Evolutionary conservation across 352 stramenopile species (phyloP).

Genomic region (Peronosclerospora sorghi): DNA sequence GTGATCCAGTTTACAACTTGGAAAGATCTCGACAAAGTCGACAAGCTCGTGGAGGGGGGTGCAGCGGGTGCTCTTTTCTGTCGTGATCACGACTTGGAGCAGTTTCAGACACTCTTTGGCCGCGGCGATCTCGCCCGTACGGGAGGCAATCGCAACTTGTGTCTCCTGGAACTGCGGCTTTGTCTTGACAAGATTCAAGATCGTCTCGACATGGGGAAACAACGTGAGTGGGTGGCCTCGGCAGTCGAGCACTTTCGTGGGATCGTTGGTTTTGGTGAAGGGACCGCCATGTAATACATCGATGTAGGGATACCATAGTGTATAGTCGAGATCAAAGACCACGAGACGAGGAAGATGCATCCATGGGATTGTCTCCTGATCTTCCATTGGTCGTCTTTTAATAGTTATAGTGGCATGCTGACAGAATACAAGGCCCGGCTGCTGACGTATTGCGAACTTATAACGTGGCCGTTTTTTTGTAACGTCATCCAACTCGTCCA

Average conservation of each 20-base stretch:
- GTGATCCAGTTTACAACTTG: conserved; percentile 75
- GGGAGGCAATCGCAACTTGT: conserved; percentile 50
- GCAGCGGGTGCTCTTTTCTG: no score
- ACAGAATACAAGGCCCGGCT: no score
- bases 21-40: conserved; percentile 65
- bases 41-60: conserved; percentile 10
- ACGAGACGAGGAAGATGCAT: conserved; percentile 43
- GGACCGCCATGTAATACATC: conserved; percentile 66
- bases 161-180: conserved; percentile 45
- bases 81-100: conserved; percentile 8
- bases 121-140: conserved; percentile 54
- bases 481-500: no score
- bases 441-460: no score
- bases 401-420: no score
- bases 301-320: conserved; percentile 67
- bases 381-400: no score
- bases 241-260: no score
- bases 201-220: no score
- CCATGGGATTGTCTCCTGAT: no score
- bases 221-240: no score
- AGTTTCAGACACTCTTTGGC: conserved; percentile 63
- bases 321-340: conserved; percentile 74
- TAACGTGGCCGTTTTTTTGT: no score
- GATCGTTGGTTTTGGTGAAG: conserved; percentile 32
- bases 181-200: conserved; percentile 28